Conservation (phyloP, 108 stramenopile species). For the Discostella stelligeroides region DNA sequence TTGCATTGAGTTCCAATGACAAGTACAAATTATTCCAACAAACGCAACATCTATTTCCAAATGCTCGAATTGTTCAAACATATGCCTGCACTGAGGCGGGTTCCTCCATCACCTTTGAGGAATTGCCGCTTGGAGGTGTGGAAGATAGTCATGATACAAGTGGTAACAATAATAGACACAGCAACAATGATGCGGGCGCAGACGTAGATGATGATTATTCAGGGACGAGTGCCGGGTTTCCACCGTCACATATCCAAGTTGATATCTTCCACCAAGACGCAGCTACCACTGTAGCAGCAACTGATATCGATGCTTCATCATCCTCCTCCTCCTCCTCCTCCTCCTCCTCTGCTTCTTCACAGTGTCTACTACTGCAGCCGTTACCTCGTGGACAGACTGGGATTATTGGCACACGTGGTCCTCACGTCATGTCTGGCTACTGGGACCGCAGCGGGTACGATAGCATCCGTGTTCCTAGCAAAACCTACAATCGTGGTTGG, state of each 20-base stretch:
- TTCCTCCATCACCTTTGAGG: constrained; percentile 86
- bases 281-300: neutral
- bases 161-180: neutral
- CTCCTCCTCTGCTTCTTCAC: too few relatives aligned
- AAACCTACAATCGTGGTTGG: constrained; percentile 34
- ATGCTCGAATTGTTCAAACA: constrained; percentile 84
- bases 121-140: constrained; percentile 26
- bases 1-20: constrained; percentile 13
- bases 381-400: constrained; percentile 54
- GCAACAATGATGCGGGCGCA: neutral
- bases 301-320: too few relatives aligned
- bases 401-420: constrained; percentile 81
- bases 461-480: too few relatives aligned
- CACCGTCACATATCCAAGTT: constrained; percentile 72
- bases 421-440: constrained; percentile 92
- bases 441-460: constrained; percentile 63
- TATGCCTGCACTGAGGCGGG: constrained; percentile 95
- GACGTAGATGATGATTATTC: neutral
- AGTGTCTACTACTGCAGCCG: constrained; percentile 1
- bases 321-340: neutral
- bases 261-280: constrained; percentile 35
- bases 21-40: constrained; percentile 21
- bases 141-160: neutral
- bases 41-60: constrained; percentile 64
- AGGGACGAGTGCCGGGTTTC: constrained; percentile 67